Evolutionary conservation across 148 eudicot genomes (phyloP).

Genomic region (Amaranthus hypochondriacus): DNA sequence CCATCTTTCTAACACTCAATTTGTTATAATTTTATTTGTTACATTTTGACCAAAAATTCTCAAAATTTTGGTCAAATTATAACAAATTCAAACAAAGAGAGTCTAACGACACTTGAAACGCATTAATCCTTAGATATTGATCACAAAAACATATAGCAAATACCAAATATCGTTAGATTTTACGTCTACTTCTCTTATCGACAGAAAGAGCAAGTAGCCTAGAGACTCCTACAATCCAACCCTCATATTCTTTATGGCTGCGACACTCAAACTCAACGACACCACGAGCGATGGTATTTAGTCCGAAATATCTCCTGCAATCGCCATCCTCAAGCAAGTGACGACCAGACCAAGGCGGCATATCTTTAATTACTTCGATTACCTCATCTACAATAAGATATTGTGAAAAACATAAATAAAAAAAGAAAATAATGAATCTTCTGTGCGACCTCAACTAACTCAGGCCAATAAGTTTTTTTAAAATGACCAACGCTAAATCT

Average conservation of each 20-base stretch:
- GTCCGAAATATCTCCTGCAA: slow-evolving; percentile 62
- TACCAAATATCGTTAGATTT: slow-evolving; percentile 15
- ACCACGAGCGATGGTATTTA: slow-evolving; percentile 70
- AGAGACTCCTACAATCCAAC: slow-evolving; percentile 89
- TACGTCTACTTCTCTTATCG: slow-evolving; percentile 41
- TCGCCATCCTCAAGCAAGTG: slow-evolving; percentile 83
- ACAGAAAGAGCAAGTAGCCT: slow-evolving; percentile 63
- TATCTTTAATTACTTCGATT: slow-evolving; percentile 70
- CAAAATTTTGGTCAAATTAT: too few relatives aligned
- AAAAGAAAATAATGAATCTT: too few relatives aligned
- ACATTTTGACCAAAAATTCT: too few relatives aligned
- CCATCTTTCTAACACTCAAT: too few relatives aligned
- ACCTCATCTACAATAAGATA: slow-evolving; percentile 54
- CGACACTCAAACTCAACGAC: slow-evolving; percentile 90
- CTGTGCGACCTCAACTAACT: too few relatives aligned
- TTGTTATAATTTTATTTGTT: too few relatives aligned
- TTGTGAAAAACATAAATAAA: too few relatives aligned
- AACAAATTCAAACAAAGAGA: too few relatives aligned
- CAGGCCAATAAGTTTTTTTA: too few relatives aligned
- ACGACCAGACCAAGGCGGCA: slow-evolving; percentile 96
- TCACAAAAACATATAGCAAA: background rate
- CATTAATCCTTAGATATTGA: slow-evolving; percentile 9
- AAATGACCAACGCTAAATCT: too few relatives aligned
- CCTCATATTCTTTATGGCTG: slow-evolving; percentile 69
- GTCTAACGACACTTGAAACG: background rate